A percentile compares a stretch with the other conserved stretches of the same genome.
Evolutionary conservation across 495 filamentous ascomycete genomes (phyloP).

Genomic region (Aspergillus coremiiformis): DNA sequence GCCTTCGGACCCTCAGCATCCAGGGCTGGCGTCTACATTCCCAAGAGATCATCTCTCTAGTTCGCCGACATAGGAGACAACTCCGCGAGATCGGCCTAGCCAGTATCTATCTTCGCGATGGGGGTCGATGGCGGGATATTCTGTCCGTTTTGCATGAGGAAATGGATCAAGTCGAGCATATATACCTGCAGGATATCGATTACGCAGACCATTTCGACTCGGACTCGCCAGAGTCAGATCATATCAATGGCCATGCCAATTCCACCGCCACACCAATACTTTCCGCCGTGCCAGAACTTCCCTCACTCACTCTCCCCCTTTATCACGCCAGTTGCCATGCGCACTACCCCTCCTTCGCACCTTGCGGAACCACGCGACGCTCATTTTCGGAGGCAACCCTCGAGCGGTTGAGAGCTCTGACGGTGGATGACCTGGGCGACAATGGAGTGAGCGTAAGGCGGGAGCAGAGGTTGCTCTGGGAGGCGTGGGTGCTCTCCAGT

Average conservation of each 20-base stretch:
- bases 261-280: slow-evolving; percentile 4
- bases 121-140: slow-evolving; percentile 55
- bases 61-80: slow-evolving; percentile 47
- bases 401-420: slow-evolving; percentile 20
- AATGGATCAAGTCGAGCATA: slow-evolving; percentile 51
- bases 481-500: slow-evolving; percentile 53
- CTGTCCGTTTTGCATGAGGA: slow-evolving; percentile 48
- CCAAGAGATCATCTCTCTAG: slow-evolving; percentile 51
- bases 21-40: slow-evolving; percentile 55
- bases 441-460: slow-evolving; percentile 47
- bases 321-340: slow-evolving; percentile 4
- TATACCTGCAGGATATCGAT: slow-evolving; percentile 54
- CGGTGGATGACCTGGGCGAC: slow-evolving; percentile 49
- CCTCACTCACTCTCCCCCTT: slow-evolving; percentile 1
- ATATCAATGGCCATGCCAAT: neutral
- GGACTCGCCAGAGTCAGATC: slow-evolving; percentile 18
- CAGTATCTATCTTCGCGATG: slow-evolving; percentile 51
- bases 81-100: slow-evolving; percentile 52
- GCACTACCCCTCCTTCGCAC: slow-evolving; percentile 6
- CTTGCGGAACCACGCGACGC: slow-evolving; percentile 13
- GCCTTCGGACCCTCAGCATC: slow-evolving; percentile 56
- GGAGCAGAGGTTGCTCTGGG: slow-evolving; percentile 52
- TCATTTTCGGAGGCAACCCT: slow-evolving; percentile 18
- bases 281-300: slow-evolving; percentile 9
- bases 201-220: slow-evolving; percentile 52